Conservation (phyloP, 148 eudicot species). For the Tetragonia tetragonoides region DNA sequence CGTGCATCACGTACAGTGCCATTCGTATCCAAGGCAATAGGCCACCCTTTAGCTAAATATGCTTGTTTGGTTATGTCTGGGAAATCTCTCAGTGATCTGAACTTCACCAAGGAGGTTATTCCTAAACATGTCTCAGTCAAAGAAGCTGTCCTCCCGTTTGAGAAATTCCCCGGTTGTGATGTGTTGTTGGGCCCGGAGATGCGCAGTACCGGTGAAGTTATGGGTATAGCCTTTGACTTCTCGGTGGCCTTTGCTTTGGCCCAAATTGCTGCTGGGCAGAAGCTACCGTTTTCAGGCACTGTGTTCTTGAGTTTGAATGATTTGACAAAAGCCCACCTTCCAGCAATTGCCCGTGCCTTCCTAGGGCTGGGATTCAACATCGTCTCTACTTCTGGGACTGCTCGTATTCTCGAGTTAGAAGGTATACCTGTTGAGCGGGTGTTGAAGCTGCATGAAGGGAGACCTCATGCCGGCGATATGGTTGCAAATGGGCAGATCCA, state of each 20-base stretch:
- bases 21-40: conserved; percentile 94
- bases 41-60: conserved; percentile 93
- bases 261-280: conserved; percentile 89
- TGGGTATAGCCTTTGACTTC: conserved; percentile 73
- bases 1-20: conserved; percentile 97
- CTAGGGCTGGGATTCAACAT: conserved; percentile 61
- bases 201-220: conserved; percentile 98
- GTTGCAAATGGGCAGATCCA: conserved; percentile 82
- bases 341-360: conserved; percentile 66
- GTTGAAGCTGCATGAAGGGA: conserved; percentile 93
- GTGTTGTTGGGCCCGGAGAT: conserved; percentile 93
- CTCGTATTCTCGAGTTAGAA: conserved; percentile 67
- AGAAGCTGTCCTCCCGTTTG: conserved; percentile 95
- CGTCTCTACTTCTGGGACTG: conserved; percentile 83
- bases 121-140: conserved; percentile 85
- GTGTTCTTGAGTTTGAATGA: conserved; percentile 90
- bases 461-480: conserved; percentile 96
- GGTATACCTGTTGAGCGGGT: conserved; percentile 83
- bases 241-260: conserved; percentile 83
- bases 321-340: conserved; percentile 73
- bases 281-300: conserved; percentile 74
- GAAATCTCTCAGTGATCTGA: conserved; percentile 69
- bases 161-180: conserved; percentile 90
- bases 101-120: conserved; percentile 80
- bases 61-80: conserved; percentile 97